These are phyloP conservation scores for Thyridium curvatum DNA, from an alignment of 2,329 filamentous ascomycete genomes.

Conservation along the genomic window DNA sequence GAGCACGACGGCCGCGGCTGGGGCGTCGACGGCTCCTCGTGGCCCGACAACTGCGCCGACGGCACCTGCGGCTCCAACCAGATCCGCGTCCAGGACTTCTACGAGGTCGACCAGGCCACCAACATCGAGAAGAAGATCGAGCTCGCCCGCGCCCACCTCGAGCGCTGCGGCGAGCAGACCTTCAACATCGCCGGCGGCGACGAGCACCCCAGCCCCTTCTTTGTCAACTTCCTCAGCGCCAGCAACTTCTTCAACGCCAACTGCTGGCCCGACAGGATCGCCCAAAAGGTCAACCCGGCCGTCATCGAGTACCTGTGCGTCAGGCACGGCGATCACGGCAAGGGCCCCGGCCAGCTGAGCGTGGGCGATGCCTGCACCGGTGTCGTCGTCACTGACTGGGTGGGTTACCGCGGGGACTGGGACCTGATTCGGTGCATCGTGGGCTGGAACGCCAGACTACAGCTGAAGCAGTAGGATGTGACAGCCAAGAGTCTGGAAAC, in stretches of 20 bases:
- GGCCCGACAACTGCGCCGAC: slow-evolving; percentile 86
- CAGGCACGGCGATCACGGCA: slow-evolving; percentile 45
- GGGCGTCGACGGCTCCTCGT: slow-evolving; percentile 57
- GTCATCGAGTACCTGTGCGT: slow-evolving; percentile 57
- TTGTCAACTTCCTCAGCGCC: slow-evolving; percentile 83
- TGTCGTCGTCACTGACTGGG: slow-evolving; percentile 90
- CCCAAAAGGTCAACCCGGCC: slow-evolving; percentile 78
- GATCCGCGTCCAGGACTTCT: slow-evolving; percentile 90
- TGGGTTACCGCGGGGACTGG: slow-evolving; percentile 83
- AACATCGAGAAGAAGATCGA: slow-evolving; percentile 78
- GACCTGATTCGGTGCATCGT: slow-evolving; percentile 82
- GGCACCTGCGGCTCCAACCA: slow-evolving; percentile 62
- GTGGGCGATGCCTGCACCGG: slow-evolving; percentile 74
- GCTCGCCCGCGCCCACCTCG: slow-evolving; percentile 68
- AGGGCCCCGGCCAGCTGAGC: slow-evolving; percentile 40
- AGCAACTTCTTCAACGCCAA: slow-evolving; percentile 90
- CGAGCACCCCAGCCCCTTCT: slow-evolving; percentile 50
- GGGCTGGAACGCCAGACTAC: slow-evolving; percentile 75
- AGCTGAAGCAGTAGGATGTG: slow-evolving; percentile 33
- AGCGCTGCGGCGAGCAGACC: slow-evolving; percentile 54
- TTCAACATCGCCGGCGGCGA: slow-evolving; percentile 35
- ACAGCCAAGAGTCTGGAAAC: background rate
- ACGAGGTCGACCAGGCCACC: slow-evolving; percentile 70
- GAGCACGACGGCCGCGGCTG: slow-evolving; percentile 46
- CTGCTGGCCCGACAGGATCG: slow-evolving; percentile 92